Evolutionary conservation across 2,329 filamentous ascomycete genomes (phyloP), one percentile per base, ranked within the genome.

Genomic region (Fusarium sp.): DNA sequence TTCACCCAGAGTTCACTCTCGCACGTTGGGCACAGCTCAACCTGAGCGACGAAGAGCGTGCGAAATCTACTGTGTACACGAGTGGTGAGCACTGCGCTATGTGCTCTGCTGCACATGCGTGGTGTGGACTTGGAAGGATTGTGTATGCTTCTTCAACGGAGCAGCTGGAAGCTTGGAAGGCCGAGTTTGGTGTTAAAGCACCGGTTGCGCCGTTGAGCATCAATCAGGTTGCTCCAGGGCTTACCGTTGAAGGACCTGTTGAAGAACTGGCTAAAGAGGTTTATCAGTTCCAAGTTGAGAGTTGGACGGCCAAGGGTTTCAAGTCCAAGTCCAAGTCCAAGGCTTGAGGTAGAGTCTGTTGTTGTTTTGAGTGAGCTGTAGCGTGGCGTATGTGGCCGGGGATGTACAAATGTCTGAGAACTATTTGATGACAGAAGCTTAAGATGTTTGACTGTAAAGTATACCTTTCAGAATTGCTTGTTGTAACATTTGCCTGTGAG

Each of bases 21-120:
- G 82, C 81, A 8, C 77, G 64, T 6, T 83, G 82, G 82, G 81
- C 82, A 17, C 76, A 86, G 48, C 79, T 79, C 22, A 72, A 83
- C 42, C 75, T 80, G 10, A 74, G 77, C 9, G 81, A 83, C 13
- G 79, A 78, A 13, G 77, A 86, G 60, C 84, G 87, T 24, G 84
- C 87, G 28, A 66, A 59, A 10, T 74, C 79, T 0, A 80, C 78
- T 5, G 78, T 83, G 6, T 83, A 83, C 58, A 83, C 82, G 8
- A 81, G 81, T 3, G 82, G 82, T 3, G 82, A 83, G 69, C 82
- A 83, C 64, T 83, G 82, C 69, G 69, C 80, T 51, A 83, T 83
- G 82, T 83, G 82, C 47, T 76, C 82, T 8, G 77, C 80, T 3
- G 81, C 80, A 3, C 82, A 83, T 42, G 82, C 79, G 2, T 82